Evolutionary conservation across 306 rosid species (phyloP), one percentile per base, ranked within the genome.

Genomic region (Crataegus laevigata): DNA sequence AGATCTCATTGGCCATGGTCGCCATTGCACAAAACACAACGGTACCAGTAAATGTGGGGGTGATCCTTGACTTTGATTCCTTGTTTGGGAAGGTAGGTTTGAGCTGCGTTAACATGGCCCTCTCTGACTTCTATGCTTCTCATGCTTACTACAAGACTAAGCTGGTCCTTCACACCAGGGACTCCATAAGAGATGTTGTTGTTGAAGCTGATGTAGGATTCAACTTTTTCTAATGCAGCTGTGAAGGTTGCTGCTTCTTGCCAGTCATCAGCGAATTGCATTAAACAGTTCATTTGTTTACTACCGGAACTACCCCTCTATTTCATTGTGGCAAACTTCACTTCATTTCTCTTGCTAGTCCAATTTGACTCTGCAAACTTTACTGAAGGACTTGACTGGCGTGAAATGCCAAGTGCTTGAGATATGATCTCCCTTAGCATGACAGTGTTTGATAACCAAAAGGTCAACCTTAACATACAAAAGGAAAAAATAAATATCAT

Each of bases 181-280:
- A 47, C 54, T 12, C 54, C 54, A 47, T 14, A 6, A 47, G 4
- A 47, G 54, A 47, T 15, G 54, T 3, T 47, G 54, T 47, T 47
- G 18, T 2, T 47, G 54, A 12, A 47, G 54, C 54, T 47, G 54
- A 12, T 47, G 54, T 21, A 47, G 54, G 54, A 89, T 87, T 96
- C 99, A 68, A 92, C 91, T 85, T 84, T 90, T 82, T 87, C 90
- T 71, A 96, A 79, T 43, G 93, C 93, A 52, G 81, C 85, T 45
- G 82, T 84, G 70, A 92, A 89, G 76, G 98, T 90, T 89, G 91
- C 96, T 7, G 96, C 87, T 78, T 94, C 98, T 82, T 92, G 97
- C 99, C 99, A 94, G 83, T 92, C 93, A 51, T 89, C 93, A 69
- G 75, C 72, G 43, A 43, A 61, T 69, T 82, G 88, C 82, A 79